Evolutionary conservation across 345 rosid genomes (phyloP).

Genomic region (Corchorus olitorius): DNA sequence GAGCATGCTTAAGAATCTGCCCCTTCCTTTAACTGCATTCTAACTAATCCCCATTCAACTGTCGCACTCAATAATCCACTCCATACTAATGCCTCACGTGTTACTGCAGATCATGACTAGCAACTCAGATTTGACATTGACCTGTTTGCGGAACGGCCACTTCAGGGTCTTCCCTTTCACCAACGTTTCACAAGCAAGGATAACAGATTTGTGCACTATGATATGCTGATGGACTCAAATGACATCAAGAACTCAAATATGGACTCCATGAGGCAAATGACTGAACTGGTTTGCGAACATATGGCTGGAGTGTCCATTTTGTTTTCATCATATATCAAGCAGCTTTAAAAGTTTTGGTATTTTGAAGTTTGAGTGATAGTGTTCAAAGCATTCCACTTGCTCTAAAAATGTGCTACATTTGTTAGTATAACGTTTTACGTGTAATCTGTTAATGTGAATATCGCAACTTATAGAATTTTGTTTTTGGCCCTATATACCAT

Average conservation of each 20-base stretch:
- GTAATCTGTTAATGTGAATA: background rate
- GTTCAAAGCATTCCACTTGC: background rate
- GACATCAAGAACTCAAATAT: background rate
- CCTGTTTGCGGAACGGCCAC: conserved; percentile 68
- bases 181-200: conserved; percentile 60
- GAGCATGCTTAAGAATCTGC: background rate
- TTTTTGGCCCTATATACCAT: background rate
- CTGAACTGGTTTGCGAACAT: background rate
- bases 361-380: background rate
- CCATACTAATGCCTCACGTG: conserved; percentile 11
- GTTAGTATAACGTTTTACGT: background rate
- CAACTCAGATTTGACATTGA: conserved; percentile 59
- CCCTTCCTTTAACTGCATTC: background rate
- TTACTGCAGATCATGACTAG: conserved; percentile 57
- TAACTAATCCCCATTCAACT: background rate
- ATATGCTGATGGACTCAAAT: conserved; percentile 49
- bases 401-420: background rate
- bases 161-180: conserved; percentile 63
- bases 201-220: conserved; percentile 70
- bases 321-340: background rate
- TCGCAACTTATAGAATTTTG: background rate
- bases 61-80: background rate
- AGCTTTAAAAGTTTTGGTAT: background rate
- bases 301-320: background rate
- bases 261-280: conserved; percentile 1